phyloP scores from a whole-genome alignment of 1,284 basidiomycete species.

The Tausonia pullulans region DNA sequence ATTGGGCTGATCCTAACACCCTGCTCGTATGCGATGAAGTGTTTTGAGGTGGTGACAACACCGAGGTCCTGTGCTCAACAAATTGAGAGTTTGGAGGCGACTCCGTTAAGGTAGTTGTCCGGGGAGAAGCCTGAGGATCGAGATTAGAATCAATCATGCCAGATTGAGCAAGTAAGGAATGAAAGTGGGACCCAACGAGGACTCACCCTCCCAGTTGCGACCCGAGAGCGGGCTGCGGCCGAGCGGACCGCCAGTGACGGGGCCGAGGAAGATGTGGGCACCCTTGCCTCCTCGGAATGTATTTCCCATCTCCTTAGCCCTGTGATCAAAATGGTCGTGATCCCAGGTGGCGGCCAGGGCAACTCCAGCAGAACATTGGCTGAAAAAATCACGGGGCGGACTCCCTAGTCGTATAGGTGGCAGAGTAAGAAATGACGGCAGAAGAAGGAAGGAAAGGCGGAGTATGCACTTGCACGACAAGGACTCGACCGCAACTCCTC shows the following conservation, averaged over 20 bases:
- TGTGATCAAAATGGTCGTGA: constrained; percentile 30
- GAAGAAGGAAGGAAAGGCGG: no score
- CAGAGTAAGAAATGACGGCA: no score
- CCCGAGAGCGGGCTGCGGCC: constrained; percentile 34
- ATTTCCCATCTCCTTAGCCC: constrained; percentile 36
- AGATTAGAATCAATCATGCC: neutral
- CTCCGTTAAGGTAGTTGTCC: constrained; percentile 35
- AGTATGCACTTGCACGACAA: no score
- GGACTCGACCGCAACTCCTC: no score
- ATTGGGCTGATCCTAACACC: no score
- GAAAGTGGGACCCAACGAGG: neutral
- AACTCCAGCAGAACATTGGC: constrained; percentile 32
- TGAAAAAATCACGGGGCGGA: neutral
- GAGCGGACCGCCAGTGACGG: constrained; percentile 34
- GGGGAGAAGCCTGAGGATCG: constrained; percentile 29
- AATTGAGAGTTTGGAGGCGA: constrained; percentile 21
- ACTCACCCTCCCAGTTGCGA: constrained; percentile 30
- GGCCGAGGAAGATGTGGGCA: constrained; percentile 21
- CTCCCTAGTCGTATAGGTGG: neutral
- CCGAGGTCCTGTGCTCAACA: neutral
- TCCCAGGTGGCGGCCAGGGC: constrained; percentile 40
- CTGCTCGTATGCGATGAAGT: neutral
- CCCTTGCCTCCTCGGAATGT: constrained; percentile 37
- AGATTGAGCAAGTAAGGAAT: neutral
- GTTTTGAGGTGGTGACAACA: neutral